Evolutionary conservation across 2,329 filamentous ascomycete genomes (phyloP), one percentile per base, ranked within the genome.

Genomic region (Fusarium hainanense): DNA sequence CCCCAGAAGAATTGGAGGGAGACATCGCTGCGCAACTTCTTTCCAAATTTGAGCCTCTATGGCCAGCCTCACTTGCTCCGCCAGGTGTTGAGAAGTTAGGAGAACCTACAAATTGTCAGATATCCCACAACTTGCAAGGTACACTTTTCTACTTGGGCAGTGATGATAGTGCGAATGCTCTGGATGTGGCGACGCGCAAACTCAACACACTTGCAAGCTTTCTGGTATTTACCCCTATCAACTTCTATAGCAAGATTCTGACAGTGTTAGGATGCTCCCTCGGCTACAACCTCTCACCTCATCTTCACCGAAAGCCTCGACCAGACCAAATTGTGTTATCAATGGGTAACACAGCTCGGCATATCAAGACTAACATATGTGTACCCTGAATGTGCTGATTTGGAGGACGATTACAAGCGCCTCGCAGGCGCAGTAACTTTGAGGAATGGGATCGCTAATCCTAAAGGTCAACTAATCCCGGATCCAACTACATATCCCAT

Each of bases 81-180:
- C 27, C 42, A 3, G 69, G 62, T 3, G 55, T 78, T 27, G 46
- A 68, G 9, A 56, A 52, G 10, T 49, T 73, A 3, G 54, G 57
- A 10, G 40, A 61, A 3, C 47, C 51, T 16, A 54, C 54, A 1
- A 50, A 60, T 0, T 79, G 77, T 44, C 28, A 67, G 11, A 55
- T 79, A 8, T 74, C 77, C 1, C 27, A 75, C 61, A 79, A 79
- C n/a, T 43, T 78, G 20, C 63, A 32, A 20, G 69, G 69, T 2
- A 71, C 73, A 12, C 23, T 76, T 12, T 11, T 79, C 4, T 80
- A 80, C 16, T 66, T 80, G 12, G 77, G 74, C 4, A 74, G 74
- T 4, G 32, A 63, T 7, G 14, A 54, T 4, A 50, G 54, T 9
- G 14, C 23, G 18, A 30, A 56, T 8, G 41, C 46, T 10, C 13